Evolutionary conservation across 1,284 basidiomycete genomes (phyloP).

Genomic region (Chondrostereum purpureum): DNA sequence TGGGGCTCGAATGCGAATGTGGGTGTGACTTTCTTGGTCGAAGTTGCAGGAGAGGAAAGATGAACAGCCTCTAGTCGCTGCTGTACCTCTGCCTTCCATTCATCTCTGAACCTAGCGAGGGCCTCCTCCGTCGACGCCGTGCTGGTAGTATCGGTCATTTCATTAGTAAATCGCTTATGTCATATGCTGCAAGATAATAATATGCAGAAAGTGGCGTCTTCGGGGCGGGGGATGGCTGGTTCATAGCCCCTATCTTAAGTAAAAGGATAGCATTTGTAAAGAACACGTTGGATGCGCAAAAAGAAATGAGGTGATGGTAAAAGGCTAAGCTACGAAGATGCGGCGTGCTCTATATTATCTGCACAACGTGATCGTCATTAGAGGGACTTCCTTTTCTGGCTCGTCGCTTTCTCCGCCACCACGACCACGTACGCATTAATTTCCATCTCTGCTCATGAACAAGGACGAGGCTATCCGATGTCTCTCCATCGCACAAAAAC

Average conservation of each 20-base stretch:
- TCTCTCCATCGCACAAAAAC: slow-evolving; percentile 69
- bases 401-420: no score
- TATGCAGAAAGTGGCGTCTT: neutral
- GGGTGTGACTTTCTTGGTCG: slow-evolving; percentile 6
- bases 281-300: no score
- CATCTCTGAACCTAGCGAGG: slow-evolving; percentile 62
- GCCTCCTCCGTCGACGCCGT: slow-evolving; percentile 30
- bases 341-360: no score
- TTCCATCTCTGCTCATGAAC: slow-evolving; percentile 3
- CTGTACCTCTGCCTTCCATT: slow-evolving; percentile 69
- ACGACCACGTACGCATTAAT: no score
- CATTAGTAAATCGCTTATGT: neutral
- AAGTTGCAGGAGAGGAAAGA: neutral
- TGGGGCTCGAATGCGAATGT: slow-evolving; percentile 8
- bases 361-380: no score
- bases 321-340: no score
- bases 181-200: no score
- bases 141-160: no score
- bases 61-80: slow-evolving; percentile 17
- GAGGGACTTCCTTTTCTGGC: no score
- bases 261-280: no score
- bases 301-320: no score
- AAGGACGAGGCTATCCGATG: slow-evolving; percentile 55
- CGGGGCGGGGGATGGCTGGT: neutral
- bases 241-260: no score